Evolutionary conservation across 148 eudicot genomes (phyloP), one percentile per base, ranked within the genome.

Genomic region (Persicaria tinctoria): DNA sequence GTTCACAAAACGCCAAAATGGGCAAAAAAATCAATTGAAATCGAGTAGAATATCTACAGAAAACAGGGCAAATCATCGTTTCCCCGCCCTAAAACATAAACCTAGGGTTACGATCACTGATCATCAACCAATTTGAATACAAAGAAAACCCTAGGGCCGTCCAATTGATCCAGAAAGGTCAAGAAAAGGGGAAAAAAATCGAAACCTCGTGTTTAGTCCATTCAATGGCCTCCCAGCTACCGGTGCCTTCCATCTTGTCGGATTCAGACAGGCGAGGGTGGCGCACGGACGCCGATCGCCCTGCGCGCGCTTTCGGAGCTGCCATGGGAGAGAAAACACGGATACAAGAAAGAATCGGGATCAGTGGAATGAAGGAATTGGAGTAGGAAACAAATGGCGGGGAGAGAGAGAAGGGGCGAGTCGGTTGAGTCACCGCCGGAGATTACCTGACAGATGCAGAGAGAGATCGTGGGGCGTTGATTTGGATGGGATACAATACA

Each of bases 191-290:
- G n/a, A 41, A 53, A 32, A 57, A 48, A 8, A 16, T 17, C 57
- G 49, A 27, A 77, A 92, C 97, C 80, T 93, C 97, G 51, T 86
- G 81, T 66, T 90, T 87, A 78, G 90, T 93, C 97, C 97, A 93
- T 83, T 93, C 97, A 76, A 90, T 77, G 77, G 91, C 86, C 71
- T 88, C 90, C 96, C 93, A 92, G 73, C 91, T 86, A 51, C 91
- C 90, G 46, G 92, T 76, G 78, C 87, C 90, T 32, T 90, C 93
- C 66, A 89, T 79, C 74, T 79, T 85, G 72, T 90, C 97, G 12
- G 91, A 74, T 73, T 86, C 93, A 20, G 88, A 81, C 63, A 87
- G 80, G 6, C 86, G 86, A 44, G 79, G 48, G 63, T 80, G 92
- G 18, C 87, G 86, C 27, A 77, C 64, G 71, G 89, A 64, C 10